Evolutionary conservation across 306 rosid genomes (phyloP).

Genomic region (Canavalia ensiformis): DNA sequence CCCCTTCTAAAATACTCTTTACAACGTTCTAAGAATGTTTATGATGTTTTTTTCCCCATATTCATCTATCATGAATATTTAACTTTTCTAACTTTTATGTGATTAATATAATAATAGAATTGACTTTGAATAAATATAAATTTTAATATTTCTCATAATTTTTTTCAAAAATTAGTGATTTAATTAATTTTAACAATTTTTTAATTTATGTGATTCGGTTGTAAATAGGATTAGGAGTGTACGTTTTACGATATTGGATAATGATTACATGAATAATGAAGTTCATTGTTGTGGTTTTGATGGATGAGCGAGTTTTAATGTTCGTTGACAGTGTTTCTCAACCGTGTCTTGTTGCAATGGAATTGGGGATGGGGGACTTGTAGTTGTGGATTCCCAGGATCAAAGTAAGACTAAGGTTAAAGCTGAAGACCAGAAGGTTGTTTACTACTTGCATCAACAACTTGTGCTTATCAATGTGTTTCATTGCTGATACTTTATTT

Average conservation of each 20-base stretch:
- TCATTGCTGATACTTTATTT: constrained; percentile 6
- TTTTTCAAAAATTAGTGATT: too few species aligned
- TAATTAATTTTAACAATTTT: too few species aligned
- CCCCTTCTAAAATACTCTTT: too few species aligned
- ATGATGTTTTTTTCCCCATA: too few species aligned
- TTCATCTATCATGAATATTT: too few species aligned
- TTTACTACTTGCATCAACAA: not conserved
- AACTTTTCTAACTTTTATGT: too few species aligned
- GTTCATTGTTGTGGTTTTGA: not conserved
- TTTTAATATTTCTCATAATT: too few species aligned
- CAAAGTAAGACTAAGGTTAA: constrained; percentile 58
- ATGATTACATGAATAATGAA: not conserved
- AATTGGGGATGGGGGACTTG: constrained; percentile 56
- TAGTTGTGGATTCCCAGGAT: constrained; percentile 73
- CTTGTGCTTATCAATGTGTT: constrained; percentile 15
- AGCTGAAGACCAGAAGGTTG: constrained; percentile 77
- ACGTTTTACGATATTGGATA: not conserved
- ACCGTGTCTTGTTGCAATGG: constrained; percentile 63
- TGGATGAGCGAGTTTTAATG: not conserved
- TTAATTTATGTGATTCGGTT: too few species aligned
- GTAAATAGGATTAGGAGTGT: too few species aligned
- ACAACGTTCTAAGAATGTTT: too few species aligned
- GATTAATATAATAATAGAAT: too few species aligned
- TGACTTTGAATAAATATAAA: too few species aligned
- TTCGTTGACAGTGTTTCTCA: constrained; percentile 4